Conservation (phyloP, 2,329 filamentous ascomycete species). For the Cladophialophora psammophila region DNA sequence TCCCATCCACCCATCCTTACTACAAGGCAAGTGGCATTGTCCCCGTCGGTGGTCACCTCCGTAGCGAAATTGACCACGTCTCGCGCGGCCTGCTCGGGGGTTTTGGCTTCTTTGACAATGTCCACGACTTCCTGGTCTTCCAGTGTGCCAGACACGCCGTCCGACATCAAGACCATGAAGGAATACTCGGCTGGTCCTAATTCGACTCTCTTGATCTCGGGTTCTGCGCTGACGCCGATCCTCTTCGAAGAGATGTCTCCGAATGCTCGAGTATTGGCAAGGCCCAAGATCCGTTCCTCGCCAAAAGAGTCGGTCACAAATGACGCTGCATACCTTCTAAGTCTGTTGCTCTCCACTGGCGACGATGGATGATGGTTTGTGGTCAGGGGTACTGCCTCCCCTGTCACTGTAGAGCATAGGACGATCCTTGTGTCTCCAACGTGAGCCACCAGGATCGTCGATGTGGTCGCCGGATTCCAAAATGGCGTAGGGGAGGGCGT, state of each 20-base stretch:
- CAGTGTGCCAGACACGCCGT: constrained; percentile 86
- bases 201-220: constrained; percentile 81
- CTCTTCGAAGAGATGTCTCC: constrained; percentile 92
- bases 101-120: constrained; percentile 86
- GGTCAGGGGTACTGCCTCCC: constrained; percentile 79
- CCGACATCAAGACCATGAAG: constrained; percentile 86
- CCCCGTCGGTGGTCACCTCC: constrained; percentile 73
- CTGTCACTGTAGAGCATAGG: constrained; percentile 85
- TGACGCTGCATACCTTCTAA: constrained; percentile 83
- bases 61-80: constrained; percentile 86
- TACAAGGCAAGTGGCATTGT: constrained; percentile 70
- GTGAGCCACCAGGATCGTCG: constrained; percentile 84
- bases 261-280: constrained; percentile 93
- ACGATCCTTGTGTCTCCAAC: constrained; percentile 93
- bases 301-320: constrained; percentile 97
- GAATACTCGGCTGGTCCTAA: constrained; percentile 83
- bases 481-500: constrained; percentile 91
- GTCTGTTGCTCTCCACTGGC: constrained; percentile 79
- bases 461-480: constrained; percentile 89
- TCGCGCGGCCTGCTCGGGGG: constrained; percentile 82
- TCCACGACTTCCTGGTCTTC: constrained; percentile 96
- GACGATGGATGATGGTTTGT: constrained; percentile 92
- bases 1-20: constrained; percentile 71
- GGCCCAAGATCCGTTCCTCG: constrained; percentile 90
- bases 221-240: constrained; percentile 92